Evolutionary conservation across 805 yeast species (phyloP), one percentile per base, ranked within the genome.

Genomic region (Isabelozyma heimii): DNA sequence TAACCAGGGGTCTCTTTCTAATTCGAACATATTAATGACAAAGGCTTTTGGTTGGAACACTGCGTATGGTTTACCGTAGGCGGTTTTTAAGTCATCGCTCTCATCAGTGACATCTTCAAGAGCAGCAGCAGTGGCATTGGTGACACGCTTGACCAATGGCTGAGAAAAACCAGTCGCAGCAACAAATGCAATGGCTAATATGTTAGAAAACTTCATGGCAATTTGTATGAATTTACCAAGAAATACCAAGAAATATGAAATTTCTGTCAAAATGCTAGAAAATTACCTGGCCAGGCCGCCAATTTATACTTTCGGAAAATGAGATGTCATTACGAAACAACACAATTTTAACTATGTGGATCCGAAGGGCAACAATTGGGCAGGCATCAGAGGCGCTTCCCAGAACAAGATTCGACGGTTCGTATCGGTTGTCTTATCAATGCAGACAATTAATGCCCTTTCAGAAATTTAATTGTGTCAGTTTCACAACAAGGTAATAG

Each of bases 1-100:
- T 50, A 77, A 64, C 84, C 86, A 83, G 17, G 81, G 80, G 38
- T 67, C 74, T 56, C 74, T 65, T 60, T 83, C 89, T 20, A 64
- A 67, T 49, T 60, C 66, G 62, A 82, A 83, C 82, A 82, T 76
- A 56, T 82, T 79, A 51, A 83, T 67, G 52, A 83, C 62, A 55
- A 84, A 66, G 5, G 76, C 80, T 60, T 80, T 73, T 46, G 89
- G 89, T 52, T 72, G 71, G 56, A 72, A 73, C 9, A 67, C 42
- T 10, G 75, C 69, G 43, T 46, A 61, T 17, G 69, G 71, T 49
- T 60, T 63, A 37, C 65, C 71, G 47, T 59, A 61, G 13, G 63
- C 49, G 10, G 67, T 48, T 42, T 59, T 53, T 26, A 66, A 43
- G 37, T 54, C 47, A 42, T 60, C 47, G 13, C 50, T 47, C 5